phyloP scores from a whole-genome alignment of 106 monocot genomes.

The Hemerocallis citrina region DNA sequence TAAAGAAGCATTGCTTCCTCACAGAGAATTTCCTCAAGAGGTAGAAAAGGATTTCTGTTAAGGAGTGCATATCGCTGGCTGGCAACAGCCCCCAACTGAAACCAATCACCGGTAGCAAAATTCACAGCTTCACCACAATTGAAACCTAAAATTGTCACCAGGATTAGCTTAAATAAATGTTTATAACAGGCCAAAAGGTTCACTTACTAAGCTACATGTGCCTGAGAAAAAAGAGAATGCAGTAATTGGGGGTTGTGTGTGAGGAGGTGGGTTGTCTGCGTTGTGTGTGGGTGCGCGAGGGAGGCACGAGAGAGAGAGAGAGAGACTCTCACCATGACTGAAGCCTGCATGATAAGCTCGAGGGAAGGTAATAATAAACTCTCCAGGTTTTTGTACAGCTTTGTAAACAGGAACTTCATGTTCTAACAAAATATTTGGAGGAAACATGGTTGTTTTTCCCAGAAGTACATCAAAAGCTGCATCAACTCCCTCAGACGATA shows the following conservation, averaged over 20 bases:
- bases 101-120: constrained; percentile 95
- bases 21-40: constrained; percentile 89
- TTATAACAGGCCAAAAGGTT: background rate
- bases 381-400: constrained; percentile 91
- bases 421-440: constrained; percentile 77
- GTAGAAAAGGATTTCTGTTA: constrained; percentile 61
- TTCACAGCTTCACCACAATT: constrained; percentile 99
- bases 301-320: too few relatives aligned
- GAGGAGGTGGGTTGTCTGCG: background rate
- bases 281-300: too few relatives aligned
- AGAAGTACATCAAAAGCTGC: constrained; percentile 78
- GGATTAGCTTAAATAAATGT: background rate
- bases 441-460: constrained; percentile 96
- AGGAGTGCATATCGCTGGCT: constrained; percentile 75
- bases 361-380: constrained; percentile 90
- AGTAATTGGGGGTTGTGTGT: too few relatives aligned
- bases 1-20: constrained; percentile 65
- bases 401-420: constrained; percentile 84
- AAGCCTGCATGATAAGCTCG: constrained; percentile 96
- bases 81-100: constrained; percentile 67
- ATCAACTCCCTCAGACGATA: constrained; percentile 50
- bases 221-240: background rate
- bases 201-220: background rate
- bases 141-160: constrained; percentile 45
- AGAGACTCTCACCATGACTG: constrained; percentile 61